Conservation (phyloP, 805 yeast species). For the Schwanniomyces polymorphus region DNA sequence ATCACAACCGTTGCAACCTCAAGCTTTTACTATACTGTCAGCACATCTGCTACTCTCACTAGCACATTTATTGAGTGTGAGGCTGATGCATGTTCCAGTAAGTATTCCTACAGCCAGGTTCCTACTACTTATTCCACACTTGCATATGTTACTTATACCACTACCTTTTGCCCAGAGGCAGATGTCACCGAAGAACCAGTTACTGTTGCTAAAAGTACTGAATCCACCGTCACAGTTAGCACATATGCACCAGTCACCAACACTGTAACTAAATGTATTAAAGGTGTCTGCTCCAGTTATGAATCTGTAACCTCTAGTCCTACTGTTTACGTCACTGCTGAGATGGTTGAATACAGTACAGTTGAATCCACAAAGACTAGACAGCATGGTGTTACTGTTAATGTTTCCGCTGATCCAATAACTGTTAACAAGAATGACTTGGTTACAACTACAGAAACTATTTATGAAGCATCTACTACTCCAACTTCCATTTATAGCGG, state of each 20-base stretch:
- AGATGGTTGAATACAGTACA: too few relatives aligned
- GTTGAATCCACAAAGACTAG: too few relatives aligned
- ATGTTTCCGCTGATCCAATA: too few relatives aligned
- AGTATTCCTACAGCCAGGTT: conserved; percentile 4
- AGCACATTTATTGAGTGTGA: conserved; percentile 15
- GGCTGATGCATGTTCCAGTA: conserved; percentile 11
- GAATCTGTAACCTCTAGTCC: background rate
- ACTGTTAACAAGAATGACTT: conserved; percentile 13
- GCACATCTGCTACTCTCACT: conserved; percentile 13
- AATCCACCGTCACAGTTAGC: background rate
- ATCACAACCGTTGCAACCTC: conserved; percentile 16
- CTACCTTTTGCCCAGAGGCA: conserved; percentile 2
- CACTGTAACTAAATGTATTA: background rate
- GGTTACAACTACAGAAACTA: conserved; percentile 27
- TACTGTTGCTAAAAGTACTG: background rate
- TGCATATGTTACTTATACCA: conserved; percentile 12
- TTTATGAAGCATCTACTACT: conserved; percentile 24
- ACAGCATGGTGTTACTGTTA: too few relatives aligned
- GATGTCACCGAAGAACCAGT: background rate
- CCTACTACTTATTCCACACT: conserved; percentile 15
- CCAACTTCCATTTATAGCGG: conserved; percentile 20
- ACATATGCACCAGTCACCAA: background rate
- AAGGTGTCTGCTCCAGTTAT: background rate
- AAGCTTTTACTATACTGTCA: conserved; percentile 18
- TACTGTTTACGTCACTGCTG: background rate